Evolutionary conservation across 768 basidiomycete genomes (phyloP).

Genomic region (Asterophora lycoperdoides): DNA sequence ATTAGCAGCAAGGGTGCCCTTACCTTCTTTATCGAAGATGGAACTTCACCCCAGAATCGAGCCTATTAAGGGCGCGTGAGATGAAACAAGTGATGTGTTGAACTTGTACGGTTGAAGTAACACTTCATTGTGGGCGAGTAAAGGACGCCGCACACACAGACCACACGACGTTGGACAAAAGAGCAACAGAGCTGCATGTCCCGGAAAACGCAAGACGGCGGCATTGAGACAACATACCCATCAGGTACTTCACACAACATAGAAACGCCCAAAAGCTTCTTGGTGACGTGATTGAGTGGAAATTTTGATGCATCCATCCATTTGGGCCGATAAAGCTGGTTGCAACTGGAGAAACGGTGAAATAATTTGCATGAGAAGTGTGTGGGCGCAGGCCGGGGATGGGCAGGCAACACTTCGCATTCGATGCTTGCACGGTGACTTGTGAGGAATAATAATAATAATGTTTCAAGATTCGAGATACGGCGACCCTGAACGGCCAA

Average conservation of each 20-base stretch:
- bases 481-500: slow-evolving; percentile 30
- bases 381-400: background rate
- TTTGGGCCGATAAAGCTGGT: slow-evolving; percentile 19
- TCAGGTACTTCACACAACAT: slow-evolving; percentile 13
- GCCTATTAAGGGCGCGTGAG: slow-evolving; percentile 7
- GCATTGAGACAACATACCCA: background rate
- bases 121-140: background rate
- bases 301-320: slow-evolving; percentile 30
- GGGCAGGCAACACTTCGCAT: background rate
- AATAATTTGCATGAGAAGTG: background rate
- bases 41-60: background rate
- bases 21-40: slow-evolving; percentile 10
- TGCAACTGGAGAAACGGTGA: slow-evolving; percentile 1
- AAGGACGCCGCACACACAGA: background rate
- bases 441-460: background rate
- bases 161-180: background rate
- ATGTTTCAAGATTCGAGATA: background rate
- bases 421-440: background rate
- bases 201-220: background rate
- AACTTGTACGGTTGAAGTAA: background rate
- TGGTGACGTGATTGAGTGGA: slow-evolving; percentile 34
- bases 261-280: slow-evolving; percentile 19
- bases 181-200: background rate
- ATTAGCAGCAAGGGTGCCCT: background rate
- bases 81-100: slow-evolving; percentile 17